These are phyloP conservation scores for Parathielavia appendiculata DNA, from an alignment of 495 filamentous ascomycete species.

Conservation along the genomic window DNA sequence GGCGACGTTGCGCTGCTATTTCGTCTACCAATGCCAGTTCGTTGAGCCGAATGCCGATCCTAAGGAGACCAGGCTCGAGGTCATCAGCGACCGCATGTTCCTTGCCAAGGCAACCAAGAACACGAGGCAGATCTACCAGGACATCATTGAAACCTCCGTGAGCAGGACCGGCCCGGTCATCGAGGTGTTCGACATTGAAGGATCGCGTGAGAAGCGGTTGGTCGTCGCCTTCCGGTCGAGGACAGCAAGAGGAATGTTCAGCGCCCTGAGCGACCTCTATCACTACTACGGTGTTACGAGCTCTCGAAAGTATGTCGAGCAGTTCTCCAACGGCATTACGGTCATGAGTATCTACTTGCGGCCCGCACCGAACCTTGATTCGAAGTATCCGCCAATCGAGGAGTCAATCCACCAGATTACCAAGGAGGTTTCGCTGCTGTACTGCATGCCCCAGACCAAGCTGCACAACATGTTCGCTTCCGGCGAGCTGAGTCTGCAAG, in stretches of 20 bases:
- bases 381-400: slow-evolving; percentile 60
- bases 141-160: slow-evolving; percentile 82
- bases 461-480: slow-evolving; percentile 83
- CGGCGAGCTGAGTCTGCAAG: slow-evolving; percentile 88
- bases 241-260: slow-evolving; percentile 91
- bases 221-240: slow-evolving; percentile 91
- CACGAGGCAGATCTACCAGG: slow-evolving; percentile 90
- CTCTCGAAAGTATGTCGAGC: slow-evolving; percentile 95
- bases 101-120: slow-evolving; percentile 92
- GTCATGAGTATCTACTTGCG: slow-evolving; percentile 92
- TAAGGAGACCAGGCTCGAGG: slow-evolving; percentile 80
- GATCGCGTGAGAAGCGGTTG: slow-evolving; percentile 80
- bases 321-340: slow-evolving; percentile 97
- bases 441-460: slow-evolving; percentile 96
- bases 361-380: slow-evolving; percentile 54
- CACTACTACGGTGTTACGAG: slow-evolving; percentile 98
- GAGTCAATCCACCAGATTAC: slow-evolving; percentile 97
- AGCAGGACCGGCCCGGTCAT: slow-evolving; percentile 85
- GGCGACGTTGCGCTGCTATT: slow-evolving; percentile 90
- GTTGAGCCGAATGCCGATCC: slow-evolving; percentile 63
- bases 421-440: slow-evolving; percentile 93
- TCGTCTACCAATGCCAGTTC: slow-evolving; percentile 94
- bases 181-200: slow-evolving; percentile 94
- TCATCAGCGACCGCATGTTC: slow-evolving; percentile 91
- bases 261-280: slow-evolving; percentile 90